phyloP scores from a whole-genome alignment of 352 stramenopile species.

The Peronospora belbahrii region DNA sequence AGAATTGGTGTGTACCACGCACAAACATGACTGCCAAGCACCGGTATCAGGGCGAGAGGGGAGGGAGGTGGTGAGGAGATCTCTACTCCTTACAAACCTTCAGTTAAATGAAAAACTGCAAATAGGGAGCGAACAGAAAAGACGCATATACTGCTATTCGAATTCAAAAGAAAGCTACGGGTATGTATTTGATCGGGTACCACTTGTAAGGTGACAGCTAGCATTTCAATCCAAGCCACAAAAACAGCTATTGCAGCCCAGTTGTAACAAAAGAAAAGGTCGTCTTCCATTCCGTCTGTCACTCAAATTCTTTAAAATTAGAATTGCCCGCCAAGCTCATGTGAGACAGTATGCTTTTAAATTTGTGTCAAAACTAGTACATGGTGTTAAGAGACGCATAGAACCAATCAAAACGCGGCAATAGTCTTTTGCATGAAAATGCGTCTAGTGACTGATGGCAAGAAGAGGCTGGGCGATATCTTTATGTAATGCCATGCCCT shows the following conservation, averaged over 20 bases:
- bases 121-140: conserved; percentile 3
- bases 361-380: background rate
- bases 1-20: conserved; percentile 14
- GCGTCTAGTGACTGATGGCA: conserved; percentile 6
- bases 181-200: no score
- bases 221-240: background rate
- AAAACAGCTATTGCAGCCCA: background rate
- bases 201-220: no score
- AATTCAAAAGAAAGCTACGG: no score
- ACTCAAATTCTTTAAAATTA: background rate
- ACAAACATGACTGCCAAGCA: conserved; percentile 9
- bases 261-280: background rate
- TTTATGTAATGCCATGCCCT: background rate
- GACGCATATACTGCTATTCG: conserved; percentile 4
- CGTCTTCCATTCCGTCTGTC: background rate
- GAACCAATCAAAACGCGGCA: no score
- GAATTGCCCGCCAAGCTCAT: background rate
- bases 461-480: conserved; percentile 1
- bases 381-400: conserved; percentile 15
- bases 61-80: conserved; percentile 20
- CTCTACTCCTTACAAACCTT: conserved; percentile 10
- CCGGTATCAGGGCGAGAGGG: conserved; percentile 13
- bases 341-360: conserved; percentile 3
- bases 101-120: conserved; percentile 14
- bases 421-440: conserved; percentile 7